phyloP scores from a whole-genome alignment of 1,284 basidiomycete genomes.

The Abortiporus biennis region DNA sequence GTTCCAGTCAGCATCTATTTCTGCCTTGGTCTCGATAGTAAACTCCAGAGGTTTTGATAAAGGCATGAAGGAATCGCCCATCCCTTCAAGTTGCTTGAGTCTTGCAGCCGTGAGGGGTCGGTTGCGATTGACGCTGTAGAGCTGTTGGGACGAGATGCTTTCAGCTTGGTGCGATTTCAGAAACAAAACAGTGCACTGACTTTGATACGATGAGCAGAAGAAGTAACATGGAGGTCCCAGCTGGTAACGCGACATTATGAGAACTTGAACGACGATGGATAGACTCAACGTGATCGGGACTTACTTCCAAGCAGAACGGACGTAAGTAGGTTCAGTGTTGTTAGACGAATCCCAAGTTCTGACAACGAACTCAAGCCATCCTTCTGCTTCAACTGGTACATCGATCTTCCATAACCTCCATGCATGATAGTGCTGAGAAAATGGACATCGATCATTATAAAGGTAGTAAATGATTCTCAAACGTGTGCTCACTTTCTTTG shows the following conservation, averaged over 20 bases:
- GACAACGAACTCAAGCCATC: constrained; percentile 55
- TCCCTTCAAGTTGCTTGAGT: constrained; percentile 32
- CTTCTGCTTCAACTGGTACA: constrained; percentile 48
- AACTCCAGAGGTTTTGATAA: constrained; percentile 36
- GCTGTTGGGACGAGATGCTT: background rate
- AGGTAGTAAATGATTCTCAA: background rate
- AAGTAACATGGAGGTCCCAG: constrained; percentile 53
- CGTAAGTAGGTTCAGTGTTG: constrained; percentile 52
- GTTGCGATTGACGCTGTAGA: constrained; percentile 45
- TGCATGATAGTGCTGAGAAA: constrained; percentile 43
- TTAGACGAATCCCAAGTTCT: constrained; percentile 53
- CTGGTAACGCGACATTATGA: constrained; percentile 21
- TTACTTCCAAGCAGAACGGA: constrained; percentile 51
- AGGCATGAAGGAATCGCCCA: constrained; percentile 34
- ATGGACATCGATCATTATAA: no score
- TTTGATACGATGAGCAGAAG: constrained; percentile 48
- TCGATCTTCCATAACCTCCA: constrained; percentile 50
- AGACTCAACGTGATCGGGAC: constrained; percentile 13
- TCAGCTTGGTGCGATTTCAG: no score
- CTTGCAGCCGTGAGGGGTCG: constrained; percentile 35
- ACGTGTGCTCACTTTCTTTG: constrained; percentile 33
- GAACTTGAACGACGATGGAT: background rate
- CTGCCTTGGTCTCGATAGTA: constrained; percentile 31
- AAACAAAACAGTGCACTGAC: background rate
- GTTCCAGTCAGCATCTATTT: constrained; percentile 28